A percentile compares a stretch with the other conserved stretches of the same genome.
Evolutionary conservation across 2,329 filamentous ascomycete species (phyloP).

Genomic region (Drechslerella dactyloides): DNA sequence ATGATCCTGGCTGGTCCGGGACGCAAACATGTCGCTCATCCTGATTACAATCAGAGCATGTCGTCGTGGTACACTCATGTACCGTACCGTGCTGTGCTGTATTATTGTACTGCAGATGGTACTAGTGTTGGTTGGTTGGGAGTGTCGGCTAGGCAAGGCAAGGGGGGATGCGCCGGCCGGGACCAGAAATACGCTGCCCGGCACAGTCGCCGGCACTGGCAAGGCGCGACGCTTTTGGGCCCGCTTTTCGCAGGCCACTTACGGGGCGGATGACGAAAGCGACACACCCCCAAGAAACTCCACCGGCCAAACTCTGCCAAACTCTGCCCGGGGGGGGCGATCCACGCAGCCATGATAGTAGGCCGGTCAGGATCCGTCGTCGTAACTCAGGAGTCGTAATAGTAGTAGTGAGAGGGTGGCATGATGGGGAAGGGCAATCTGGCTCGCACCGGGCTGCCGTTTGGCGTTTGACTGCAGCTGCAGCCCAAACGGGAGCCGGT

Average conservation of each 20-base stretch:
- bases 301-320: no score
- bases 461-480: constrained; percentile 1
- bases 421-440: constrained; percentile 3
- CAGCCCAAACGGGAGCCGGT: constrained; percentile 1
- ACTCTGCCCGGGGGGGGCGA: no score
- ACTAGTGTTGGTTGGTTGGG: background rate
- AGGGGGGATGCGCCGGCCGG: constrained; percentile 13
- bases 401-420: no score
- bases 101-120: background rate
- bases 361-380: no score
- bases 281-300: background rate
- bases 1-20: background rate
- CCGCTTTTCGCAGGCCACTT: background rate
- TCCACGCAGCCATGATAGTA: no score
- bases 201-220: constrained; percentile 2
- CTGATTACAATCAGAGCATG: background rate
- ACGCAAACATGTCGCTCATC: constrained; percentile 6
- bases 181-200: constrained; percentile 46
- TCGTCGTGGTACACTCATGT: background rate
- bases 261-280: background rate
- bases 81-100: no score
- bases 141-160: no score
- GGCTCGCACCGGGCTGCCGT: constrained; percentile 23
- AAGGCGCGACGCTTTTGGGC: background rate
- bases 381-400: no score